These are phyloP conservation scores for Xylaria grammica DNA, from an alignment of 495 filamentous ascomycete genomes.

Conservation along the genomic window DNA sequence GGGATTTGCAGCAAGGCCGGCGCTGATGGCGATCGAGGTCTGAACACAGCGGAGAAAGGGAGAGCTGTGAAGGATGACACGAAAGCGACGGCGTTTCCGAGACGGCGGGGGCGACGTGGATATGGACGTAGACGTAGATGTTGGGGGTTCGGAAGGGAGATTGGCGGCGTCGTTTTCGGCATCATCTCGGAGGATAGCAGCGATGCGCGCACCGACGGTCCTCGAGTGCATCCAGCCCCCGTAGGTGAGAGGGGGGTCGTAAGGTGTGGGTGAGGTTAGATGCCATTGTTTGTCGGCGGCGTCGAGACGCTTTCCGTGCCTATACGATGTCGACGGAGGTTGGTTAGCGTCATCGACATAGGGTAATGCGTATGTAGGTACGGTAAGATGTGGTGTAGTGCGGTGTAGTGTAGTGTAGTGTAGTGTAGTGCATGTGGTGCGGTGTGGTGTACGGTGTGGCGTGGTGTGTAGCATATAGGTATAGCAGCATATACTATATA, in stretches of 20 bases:
- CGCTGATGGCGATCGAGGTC: constrained; percentile 86
- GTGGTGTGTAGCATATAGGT: too few relatives aligned
- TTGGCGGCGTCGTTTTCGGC: constrained; percentile 45
- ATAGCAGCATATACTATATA: too few relatives aligned
- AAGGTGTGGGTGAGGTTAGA: constrained; percentile 89
- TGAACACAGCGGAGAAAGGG: constrained; percentile 93
- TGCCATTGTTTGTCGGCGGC: constrained; percentile 95
- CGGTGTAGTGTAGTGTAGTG: too few relatives aligned
- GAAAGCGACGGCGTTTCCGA: constrained; percentile 64
- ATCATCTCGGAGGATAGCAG: constrained; percentile 65
- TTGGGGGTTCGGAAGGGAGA: constrained; percentile 21
- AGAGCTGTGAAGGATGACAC: constrained; percentile 86
- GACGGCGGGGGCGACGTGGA: constrained; percentile 24
- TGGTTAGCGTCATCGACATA: neutral
- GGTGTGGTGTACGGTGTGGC: too few relatives aligned
- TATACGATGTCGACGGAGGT: constrained; percentile 39
- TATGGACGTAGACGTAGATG: neutral
- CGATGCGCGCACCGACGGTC: constrained; percentile 79
- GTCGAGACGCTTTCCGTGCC: constrained; percentile 92
- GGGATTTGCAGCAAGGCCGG: constrained; percentile 80
- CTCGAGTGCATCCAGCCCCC: constrained; percentile 89
- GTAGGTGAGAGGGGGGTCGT: constrained; percentile 95
- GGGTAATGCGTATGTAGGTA: neutral
- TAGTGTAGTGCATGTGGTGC: too few relatives aligned
- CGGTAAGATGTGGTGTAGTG: too few relatives aligned